Conservation (phyloP, 2,329 filamentous ascomycete genomes). For the Nakataea oryzae region DNA sequence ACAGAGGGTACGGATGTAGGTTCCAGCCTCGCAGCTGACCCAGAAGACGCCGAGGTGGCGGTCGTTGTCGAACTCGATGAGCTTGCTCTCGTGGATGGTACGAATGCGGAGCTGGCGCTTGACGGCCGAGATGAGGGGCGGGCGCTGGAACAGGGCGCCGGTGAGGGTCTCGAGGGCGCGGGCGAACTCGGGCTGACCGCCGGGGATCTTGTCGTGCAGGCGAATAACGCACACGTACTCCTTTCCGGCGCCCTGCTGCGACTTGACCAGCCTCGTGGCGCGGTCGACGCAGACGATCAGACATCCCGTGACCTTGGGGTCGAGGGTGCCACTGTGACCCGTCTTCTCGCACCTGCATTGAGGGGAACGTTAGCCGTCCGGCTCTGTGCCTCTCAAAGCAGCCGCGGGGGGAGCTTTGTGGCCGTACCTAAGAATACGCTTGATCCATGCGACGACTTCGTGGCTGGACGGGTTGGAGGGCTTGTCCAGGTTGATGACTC, state of each 20-base stretch:
- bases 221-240: slow-evolving; percentile 96
- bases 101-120: slow-evolving; percentile 98
- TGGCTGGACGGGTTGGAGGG: slow-evolving; percentile 96
- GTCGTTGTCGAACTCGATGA: slow-evolving; percentile 97
- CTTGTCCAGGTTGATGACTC: slow-evolving; percentile 97
- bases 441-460: slow-evolving; percentile 98
- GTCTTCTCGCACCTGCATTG: slow-evolving; percentile 77
- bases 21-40: slow-evolving; percentile 98
- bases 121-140: slow-evolving; percentile 93
- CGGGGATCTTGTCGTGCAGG: slow-evolving; percentile 89
- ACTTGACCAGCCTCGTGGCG: slow-evolving; percentile 95
- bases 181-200: slow-evolving; percentile 85
- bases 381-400: background rate
- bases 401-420: background rate
- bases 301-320: slow-evolving; percentile 74
- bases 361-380: slow-evolving; percentile 9
- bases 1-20: slow-evolving; percentile 96
- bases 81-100: slow-evolving; percentile 94
- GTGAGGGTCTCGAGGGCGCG: slow-evolving; percentile 92
- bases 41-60: slow-evolving; percentile 96
- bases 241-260: slow-evolving; percentile 97
- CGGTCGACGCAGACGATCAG: slow-evolving; percentile 61
- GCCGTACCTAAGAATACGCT: slow-evolving; percentile 79
- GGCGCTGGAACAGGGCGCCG: slow-evolving; percentile 92
- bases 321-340: slow-evolving; percentile 94